phyloP scores from a whole-genome alignment of 78 protist genomes.

The Dictyostelium intermedium region DNA sequence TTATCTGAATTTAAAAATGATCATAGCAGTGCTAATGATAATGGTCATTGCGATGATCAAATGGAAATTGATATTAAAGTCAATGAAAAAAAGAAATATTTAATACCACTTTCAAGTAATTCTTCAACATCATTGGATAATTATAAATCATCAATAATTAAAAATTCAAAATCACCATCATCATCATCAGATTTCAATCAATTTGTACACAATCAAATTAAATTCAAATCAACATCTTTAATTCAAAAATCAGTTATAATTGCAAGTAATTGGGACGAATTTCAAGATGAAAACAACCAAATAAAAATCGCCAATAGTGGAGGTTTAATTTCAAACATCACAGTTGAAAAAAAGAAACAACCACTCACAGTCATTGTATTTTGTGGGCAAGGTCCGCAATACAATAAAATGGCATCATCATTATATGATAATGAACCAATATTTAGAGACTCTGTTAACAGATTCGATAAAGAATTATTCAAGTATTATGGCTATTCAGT shows the following conservation, averaged over 20 bases:
- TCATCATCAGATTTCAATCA: not conserved
- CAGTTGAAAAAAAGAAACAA: not conserved
- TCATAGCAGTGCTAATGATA: too few relatives aligned
- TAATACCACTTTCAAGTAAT: conserved; percentile 18
- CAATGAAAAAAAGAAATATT: not conserved
- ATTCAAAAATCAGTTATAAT: not conserved
- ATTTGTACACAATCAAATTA: conserved; percentile 21
- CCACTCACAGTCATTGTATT: conserved; percentile 24
- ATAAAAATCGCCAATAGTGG: not conserved
- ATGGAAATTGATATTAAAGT: not conserved
- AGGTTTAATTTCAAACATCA: not conserved
- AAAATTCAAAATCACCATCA: not conserved
- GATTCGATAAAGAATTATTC: not conserved
- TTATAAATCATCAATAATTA: not conserved
- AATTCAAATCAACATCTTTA: not conserved
- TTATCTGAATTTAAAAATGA: too few relatives aligned
- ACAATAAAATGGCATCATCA: conserved; percentile 53
- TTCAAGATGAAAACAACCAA: not conserved
- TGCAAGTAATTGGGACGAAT: conserved; percentile 4
- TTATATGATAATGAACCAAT: conserved; percentile 36
- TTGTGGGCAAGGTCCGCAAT: conserved; percentile 82
- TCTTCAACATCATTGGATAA: not conserved
- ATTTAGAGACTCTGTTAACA: not conserved
- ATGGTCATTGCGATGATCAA: too few relatives aligned
- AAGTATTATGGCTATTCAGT: conserved; percentile 17